Percentiles rank a stretch among this genome's conserved stretches.
These are phyloP conservation scores for Blastobotrys peoriensis DNA, from an alignment of 805 yeast genomes.

Conservation along the genomic window DNA sequence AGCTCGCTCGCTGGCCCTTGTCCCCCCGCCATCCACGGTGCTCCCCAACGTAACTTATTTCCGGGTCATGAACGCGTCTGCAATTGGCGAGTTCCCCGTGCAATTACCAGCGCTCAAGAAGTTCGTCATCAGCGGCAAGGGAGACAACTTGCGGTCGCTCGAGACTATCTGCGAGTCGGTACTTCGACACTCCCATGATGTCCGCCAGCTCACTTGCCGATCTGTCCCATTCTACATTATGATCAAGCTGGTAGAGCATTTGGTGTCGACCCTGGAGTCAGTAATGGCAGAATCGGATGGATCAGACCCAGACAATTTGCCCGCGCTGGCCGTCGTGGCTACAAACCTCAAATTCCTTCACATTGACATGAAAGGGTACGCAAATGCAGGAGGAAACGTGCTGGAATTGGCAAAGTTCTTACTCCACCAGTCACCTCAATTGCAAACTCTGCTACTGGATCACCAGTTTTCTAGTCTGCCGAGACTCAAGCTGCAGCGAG, in stretches of 20 bases:
- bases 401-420: not conserved
- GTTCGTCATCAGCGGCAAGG: constrained; percentile 1
- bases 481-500: not conserved
- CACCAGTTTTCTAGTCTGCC: not conserved
- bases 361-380: not conserved
- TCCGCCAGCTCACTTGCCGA: not conserved
- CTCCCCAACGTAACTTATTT: constrained; percentile 1
- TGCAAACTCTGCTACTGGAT: not conserved
- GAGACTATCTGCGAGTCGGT: not conserved
- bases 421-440: not conserved
- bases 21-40: not conserved
- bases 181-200: not conserved
- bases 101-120: not conserved
- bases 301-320: not conserved
- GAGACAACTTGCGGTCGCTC: not conserved
- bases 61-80: not conserved
- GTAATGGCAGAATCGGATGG: not conserved
- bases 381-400: not conserved
- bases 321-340: not conserved
- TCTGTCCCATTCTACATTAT: not conserved
- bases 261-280: not conserved
- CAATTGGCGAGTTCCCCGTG: not conserved
- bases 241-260: not conserved
- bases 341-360: not conserved
- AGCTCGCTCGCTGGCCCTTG: not conserved